Evolutionary conservation across 768 basidiomycete genomes (phyloP).

Genomic region (Clavaria fumosa): DNA sequence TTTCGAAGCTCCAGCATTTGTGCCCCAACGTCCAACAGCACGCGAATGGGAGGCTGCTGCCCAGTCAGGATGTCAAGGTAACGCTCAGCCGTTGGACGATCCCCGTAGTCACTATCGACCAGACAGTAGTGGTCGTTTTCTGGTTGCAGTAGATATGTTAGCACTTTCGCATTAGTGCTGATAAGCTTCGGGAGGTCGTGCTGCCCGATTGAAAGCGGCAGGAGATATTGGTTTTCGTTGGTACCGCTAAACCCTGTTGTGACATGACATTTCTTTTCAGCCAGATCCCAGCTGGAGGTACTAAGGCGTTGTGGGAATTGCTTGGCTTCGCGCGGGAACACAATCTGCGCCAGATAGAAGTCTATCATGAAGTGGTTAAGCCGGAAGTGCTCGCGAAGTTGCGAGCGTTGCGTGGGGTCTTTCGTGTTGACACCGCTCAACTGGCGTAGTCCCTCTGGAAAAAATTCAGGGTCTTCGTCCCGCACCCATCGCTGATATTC

Average conservation of each 20-base stretch:
- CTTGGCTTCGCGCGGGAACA: slow-evolving; percentile 36
- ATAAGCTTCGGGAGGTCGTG: slow-evolving; percentile 23
- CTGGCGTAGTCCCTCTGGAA: slow-evolving; percentile 19
- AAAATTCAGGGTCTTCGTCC: slow-evolving; percentile 4
- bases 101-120: slow-evolving; percentile 12
- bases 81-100: slow-evolving; percentile 11
- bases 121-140: slow-evolving; percentile 27
- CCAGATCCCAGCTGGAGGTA: slow-evolving; percentile 39
- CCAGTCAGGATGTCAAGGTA: slow-evolving; percentile 20
- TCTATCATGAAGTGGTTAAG: slow-evolving; percentile 25
- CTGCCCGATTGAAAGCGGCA: slow-evolving; percentile 24
- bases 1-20: slow-evolving; percentile 40
- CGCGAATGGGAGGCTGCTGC: slow-evolving; percentile 25
- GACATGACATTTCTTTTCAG: slow-evolving; percentile 19
- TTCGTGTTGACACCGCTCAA: slow-evolving; percentile 28
- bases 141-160: slow-evolving; percentile 21
- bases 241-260: slow-evolving; percentile 43
- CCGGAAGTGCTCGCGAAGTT: slow-evolving; percentile 22
- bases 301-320: slow-evolving; percentile 32
- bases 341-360: slow-evolving; percentile 30
- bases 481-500: slow-evolving; percentile 29
- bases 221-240: slow-evolving; percentile 29
- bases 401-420: slow-evolving; percentile 20
- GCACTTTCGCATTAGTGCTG: slow-evolving; percentile 33
- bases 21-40: slow-evolving; percentile 40